Percentiles rank a stretch among this genome's conserved stretches.
These are phyloP conservation scores for Kuraishia capsulata DNA, from an alignment of 805 yeast species.

Conservation along the genomic window DNA sequence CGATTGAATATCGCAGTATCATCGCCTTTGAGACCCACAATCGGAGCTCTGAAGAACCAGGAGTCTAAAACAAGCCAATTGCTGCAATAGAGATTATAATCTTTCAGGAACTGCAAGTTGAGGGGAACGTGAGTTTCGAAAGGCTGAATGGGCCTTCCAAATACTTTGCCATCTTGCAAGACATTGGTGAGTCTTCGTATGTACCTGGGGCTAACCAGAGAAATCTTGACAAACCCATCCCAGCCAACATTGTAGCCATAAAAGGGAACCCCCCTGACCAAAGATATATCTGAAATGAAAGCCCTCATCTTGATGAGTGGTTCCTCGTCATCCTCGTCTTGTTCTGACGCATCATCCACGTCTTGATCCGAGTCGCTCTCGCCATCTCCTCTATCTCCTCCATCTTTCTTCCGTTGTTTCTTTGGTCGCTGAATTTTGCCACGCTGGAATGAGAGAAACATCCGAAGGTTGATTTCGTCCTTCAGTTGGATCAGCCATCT, in stretches of 20 bases:
- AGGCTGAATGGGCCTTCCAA: slow-evolving; percentile 39
- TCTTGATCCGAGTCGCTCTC: slow-evolving; percentile 5
- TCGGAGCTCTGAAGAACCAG: slow-evolving; percentile 50
- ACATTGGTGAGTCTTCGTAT: slow-evolving; percentile 42
- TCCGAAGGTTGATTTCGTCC: slow-evolving; percentile 31
- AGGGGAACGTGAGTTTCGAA: slow-evolving; percentile 81
- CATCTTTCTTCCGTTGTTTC: slow-evolving; percentile 6
- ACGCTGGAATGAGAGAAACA: slow-evolving; percentile 29
- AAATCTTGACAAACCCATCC: slow-evolving; percentile 58
- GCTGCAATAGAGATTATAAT: slow-evolving; percentile 79
- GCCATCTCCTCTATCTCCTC: slow-evolving; percentile 4
- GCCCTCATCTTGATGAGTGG: slow-evolving; percentile 13
- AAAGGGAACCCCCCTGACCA: slow-evolving; percentile 71
- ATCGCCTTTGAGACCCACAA: slow-evolving; percentile 16
- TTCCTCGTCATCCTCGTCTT: slow-evolving; percentile 8
- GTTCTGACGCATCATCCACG: slow-evolving; percentile 7
- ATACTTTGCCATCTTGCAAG: slow-evolving; percentile 23
- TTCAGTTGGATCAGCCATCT: slow-evolving; percentile 30
- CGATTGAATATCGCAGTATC: slow-evolving; percentile 10
- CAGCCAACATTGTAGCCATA: slow-evolving; percentile 76
- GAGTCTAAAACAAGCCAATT: slow-evolving; percentile 52
- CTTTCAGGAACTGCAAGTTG: slow-evolving; percentile 68
- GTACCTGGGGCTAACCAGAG: slow-evolving; percentile 54
- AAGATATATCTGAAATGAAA: slow-evolving; percentile 48
- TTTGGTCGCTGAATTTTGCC: slow-evolving; percentile 5